Evolutionary conservation across 2,329 filamentous ascomycete genomes (phyloP).

Genomic region (Clonostachys sp.): DNA sequence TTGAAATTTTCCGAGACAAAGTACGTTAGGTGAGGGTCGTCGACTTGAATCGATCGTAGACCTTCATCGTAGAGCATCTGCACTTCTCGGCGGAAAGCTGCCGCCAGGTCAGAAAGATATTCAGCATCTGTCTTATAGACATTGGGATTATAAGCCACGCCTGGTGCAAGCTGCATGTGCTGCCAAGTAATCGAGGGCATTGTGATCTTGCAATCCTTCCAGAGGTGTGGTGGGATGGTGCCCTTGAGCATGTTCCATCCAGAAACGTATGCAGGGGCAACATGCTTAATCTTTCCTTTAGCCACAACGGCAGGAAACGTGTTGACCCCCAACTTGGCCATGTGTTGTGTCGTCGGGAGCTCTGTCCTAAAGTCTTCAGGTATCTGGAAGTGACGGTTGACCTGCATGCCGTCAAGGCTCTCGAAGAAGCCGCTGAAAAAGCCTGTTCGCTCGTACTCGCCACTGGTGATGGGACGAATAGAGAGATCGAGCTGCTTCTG

Average conservation of each 20-base stretch:
- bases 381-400: constrained; percentile 13
- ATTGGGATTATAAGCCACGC: constrained; percentile 45
- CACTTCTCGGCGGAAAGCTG: constrained; percentile 50
- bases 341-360: constrained; percentile 25
- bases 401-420: constrained; percentile 25
- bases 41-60: constrained; percentile 53
- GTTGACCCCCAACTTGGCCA: constrained; percentile 28
- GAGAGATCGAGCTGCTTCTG: constrained; percentile 59
- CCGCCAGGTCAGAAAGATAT: constrained; percentile 53
- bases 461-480: constrained; percentile 61
- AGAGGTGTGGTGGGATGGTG: constrained; percentile 49
- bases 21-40: constrained; percentile 59
- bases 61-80: constrained; percentile 49
- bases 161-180: constrained; percentile 47
- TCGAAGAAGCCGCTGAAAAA: constrained; percentile 46
- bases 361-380: constrained; percentile 5
- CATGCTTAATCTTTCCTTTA: constrained; percentile 34
- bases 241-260: constrained; percentile 31
- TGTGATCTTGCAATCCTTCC: constrained; percentile 63
- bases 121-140: constrained; percentile 47
- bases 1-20: constrained; percentile 68
- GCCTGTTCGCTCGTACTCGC: constrained; percentile 58
- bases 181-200: constrained; percentile 66
- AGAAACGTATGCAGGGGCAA: constrained; percentile 33
- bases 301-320: constrained; percentile 34